Evolutionary conservation across 2,329 filamentous ascomycete species (phyloP), one percentile per base, ranked within the genome.

Genomic region (Fusarium cicatricum): DNA sequence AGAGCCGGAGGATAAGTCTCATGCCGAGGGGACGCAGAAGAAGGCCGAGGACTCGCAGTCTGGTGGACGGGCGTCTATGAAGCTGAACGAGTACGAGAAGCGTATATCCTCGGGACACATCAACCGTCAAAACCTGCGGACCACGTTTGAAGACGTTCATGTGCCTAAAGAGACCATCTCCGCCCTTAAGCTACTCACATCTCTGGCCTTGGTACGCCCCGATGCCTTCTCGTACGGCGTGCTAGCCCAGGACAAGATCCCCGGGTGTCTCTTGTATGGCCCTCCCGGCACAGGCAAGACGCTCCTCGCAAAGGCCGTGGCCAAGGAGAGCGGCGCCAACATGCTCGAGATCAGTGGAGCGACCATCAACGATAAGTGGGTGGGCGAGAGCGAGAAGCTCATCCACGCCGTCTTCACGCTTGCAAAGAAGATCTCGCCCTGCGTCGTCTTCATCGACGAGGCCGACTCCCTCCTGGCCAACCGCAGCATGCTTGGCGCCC

Each of bases 151-250:
- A 19, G 90, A 97, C 71, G 90, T 99, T 16, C 91, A 96, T 67
- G 92, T 89, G 2, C 87, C 92, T 0, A 76, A 82, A 1, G 91
- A 93, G 56, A 97, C 92, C 2, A 90, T 96, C 26, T 91, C 95
- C 17, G 90, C 93, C 1, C 82, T 99, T 49, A 92, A 94, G 72
- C 91, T 92, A 5, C 82, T 98, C 44, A 99, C 95, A 0, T 91
- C 91, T 1, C 80, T 99, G 15, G 95, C 93, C 1, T 81, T 99
- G 5, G 81, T 91, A 44, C 87, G 94, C 0, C 95, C 95, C 0
- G 93, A 98, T 59, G 94, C 93, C n/a, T 99, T 98, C 75, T 88
- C 88, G 11, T 99, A 99, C 66, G 95, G 95, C 74, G 91, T 99
- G 4, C 83, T 99, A 11, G 90, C 92, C 2, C 91, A 88, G 1